Conservation (phyloP, 768 basidiomycete species). For the Rhizopogon sp. region DNA sequence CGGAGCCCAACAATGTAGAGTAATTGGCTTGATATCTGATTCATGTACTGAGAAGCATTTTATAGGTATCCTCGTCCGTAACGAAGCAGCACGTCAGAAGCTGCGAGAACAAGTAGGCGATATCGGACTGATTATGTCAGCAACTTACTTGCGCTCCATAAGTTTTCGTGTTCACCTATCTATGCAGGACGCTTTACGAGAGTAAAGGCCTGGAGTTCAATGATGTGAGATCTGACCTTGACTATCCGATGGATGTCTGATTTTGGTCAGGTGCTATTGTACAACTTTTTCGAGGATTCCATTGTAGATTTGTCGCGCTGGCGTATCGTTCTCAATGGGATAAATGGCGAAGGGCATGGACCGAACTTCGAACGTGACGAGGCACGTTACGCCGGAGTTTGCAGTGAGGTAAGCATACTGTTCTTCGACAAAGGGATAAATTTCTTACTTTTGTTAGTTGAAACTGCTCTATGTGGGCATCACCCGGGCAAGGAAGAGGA, state of each 20-base stretch:
- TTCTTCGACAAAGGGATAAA: neutral
- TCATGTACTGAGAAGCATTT: neutral
- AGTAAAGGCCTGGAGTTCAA: conserved; percentile 26
- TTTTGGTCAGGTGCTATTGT: conserved; percentile 54
- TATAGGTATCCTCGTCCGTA: conserved; percentile 65
- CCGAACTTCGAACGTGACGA: conserved; percentile 21
- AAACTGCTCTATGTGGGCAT: conserved; percentile 69
- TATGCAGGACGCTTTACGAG: neutral
- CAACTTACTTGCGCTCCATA: neutral
- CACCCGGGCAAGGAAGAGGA: conserved; percentile 61
- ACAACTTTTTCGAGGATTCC: conserved; percentile 73
- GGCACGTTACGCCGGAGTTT: conserved; percentile 47
- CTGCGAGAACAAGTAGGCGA: conserved; percentile 50
- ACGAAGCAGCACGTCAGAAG: conserved; percentile 44
- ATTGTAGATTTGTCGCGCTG: conserved; percentile 23
- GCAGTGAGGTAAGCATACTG: conserved; percentile 44
- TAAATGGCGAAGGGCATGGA: conserved; percentile 8
- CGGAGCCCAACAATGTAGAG: conserved; percentile 59
- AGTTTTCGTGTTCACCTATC: neutral
- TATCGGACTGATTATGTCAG: conserved; percentile 56
- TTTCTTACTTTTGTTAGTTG: conserved; percentile 32
- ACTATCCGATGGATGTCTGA: neutral
- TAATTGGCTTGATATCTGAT: neutral
- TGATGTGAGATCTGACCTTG: conserved; percentile 6
- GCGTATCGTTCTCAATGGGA: conserved; percentile 34